Evolutionary conservation across 495 filamentous ascomycete genomes (phyloP), one percentile per base, ranked within the genome.

Genomic region (Talaromyces thailandensis): DNA sequence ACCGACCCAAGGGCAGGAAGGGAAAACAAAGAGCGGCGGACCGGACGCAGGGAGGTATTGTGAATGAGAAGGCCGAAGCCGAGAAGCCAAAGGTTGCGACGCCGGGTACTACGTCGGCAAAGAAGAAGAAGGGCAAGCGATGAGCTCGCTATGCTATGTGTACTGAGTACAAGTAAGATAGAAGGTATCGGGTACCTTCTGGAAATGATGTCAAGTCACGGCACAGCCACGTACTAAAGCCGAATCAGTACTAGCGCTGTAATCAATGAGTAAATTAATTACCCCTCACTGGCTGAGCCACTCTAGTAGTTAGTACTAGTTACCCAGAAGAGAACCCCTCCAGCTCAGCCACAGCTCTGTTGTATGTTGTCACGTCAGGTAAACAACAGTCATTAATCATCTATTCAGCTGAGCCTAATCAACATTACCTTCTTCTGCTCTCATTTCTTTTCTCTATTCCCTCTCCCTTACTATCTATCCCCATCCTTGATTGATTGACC

Each of bases 1-100:
- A 96, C 75, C 77, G 88, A 56, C 93, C 93, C 14, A 96, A 95
- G 76, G 92, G 92, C 11, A 88, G 86, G 72, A 97, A 96, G 80
- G 90, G 90, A 11, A 93, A 91, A 81, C 90, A 88, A 78, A 86
- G 85, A 70, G 86, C 82, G 16, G 83, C 82, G 26, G 89, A 88
- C 50, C 77, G 87, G 31, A 96, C 91, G 11, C 94, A 98, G 76
- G 94, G 94, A 65, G 92, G 92, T 37, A 73, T 85, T 43, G 86
- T 89, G 21, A 82, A 72, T 59, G 89, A 88, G 63, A 86, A 87
- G 69, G 83, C 85, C 9, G 86, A 85, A 24, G 88, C 87, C 80
- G 84, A 2, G 77, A 81, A n/a, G 82, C 75, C 56, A 77, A 84
- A 68, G 85, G 80, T 71, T 79, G 78, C 26, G 70, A 65, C 35